Conservation (phyloP, 495 filamentous ascomycete genomes). For the Neurospora hispaniola region DNA sequence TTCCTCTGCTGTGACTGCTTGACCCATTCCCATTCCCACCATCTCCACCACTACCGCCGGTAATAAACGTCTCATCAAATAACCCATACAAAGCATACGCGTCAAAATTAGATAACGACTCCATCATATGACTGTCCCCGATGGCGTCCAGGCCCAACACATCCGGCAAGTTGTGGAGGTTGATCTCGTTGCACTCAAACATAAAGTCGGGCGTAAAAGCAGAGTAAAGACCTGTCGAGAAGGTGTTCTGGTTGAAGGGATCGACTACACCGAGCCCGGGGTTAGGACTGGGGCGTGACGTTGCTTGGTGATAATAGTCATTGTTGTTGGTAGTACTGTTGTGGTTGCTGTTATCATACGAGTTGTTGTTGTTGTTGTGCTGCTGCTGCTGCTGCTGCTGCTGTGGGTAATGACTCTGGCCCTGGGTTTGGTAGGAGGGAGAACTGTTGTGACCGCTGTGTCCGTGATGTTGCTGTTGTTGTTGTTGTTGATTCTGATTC, state of each 20-base stretch:
- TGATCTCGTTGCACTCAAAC: background rate
- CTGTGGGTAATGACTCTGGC: background rate
- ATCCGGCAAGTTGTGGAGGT: background rate
- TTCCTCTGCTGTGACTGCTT: background rate
- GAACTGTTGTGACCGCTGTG: background rate
- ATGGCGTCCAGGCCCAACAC: background rate
- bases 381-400: background rate
- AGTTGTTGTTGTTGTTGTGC: background rate
- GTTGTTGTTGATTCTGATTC: background rate
- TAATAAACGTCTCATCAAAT: background rate
- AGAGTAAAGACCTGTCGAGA: background rate
- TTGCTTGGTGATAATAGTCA: conserved; percentile 3
- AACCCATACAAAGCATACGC: background rate
- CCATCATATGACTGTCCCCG: background rate
- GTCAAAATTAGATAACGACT: background rate
- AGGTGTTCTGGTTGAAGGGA: background rate
- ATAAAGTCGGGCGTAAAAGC: background rate
- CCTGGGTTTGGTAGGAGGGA: background rate
- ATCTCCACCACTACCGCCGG: background rate
- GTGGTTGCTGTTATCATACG: background rate
- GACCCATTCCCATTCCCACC: background rate
- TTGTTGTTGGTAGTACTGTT: conserved; percentile 7
- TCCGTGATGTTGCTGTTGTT: background rate
- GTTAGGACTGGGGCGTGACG: background rate
- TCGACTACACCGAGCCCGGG: background rate